Evolutionary conservation across 129 eudicot genomes (phyloP).

Genomic region (Chrysanthemum makinoi): DNA sequence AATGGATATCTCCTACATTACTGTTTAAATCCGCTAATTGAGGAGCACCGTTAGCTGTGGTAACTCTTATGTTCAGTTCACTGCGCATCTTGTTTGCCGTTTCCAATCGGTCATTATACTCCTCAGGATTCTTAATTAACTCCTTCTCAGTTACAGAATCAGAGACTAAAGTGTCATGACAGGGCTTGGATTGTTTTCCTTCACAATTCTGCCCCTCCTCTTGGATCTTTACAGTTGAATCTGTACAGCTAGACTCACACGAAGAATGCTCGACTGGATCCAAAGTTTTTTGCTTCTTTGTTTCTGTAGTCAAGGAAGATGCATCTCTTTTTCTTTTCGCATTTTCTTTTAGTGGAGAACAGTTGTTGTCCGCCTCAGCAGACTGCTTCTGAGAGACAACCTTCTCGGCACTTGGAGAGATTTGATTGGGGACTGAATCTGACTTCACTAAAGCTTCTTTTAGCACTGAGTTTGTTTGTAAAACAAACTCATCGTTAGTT

Average conservation of each 20-base stretch:
- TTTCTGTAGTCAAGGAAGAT: background rate
- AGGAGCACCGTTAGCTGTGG: conserved; percentile 9
- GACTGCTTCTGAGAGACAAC: background rate
- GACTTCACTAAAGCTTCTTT: conserved; percentile 18
- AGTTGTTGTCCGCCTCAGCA: conserved; percentile 9
- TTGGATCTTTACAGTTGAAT: conserved; percentile 23
- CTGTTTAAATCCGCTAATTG: background rate
- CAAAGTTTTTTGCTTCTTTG: background rate
- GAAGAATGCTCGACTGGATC: conserved; percentile 24
- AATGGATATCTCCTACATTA: background rate
- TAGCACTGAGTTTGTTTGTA: background rate
- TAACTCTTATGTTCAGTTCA: background rate
- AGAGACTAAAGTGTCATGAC: conserved; percentile 23
- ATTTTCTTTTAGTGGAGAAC: background rate
- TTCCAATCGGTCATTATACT: conserved; percentile 1
- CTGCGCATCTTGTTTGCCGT: conserved; percentile 2
- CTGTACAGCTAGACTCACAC: conserved; percentile 32
- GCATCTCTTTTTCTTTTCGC: conserved; percentile 14
- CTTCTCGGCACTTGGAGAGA: conserved; percentile 13
- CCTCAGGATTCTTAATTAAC: conserved; percentile 9
- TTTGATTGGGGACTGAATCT: conserved; percentile 19
- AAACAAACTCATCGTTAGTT: conserved; percentile 16
- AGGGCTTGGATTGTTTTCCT: background rate
- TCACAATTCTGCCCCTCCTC: conserved; percentile 20
- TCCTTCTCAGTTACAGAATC: conserved; percentile 12